Evolutionary conservation across 345 rosid species (phyloP).

Genomic region (Eucalyptus erythrocorys): DNA sequence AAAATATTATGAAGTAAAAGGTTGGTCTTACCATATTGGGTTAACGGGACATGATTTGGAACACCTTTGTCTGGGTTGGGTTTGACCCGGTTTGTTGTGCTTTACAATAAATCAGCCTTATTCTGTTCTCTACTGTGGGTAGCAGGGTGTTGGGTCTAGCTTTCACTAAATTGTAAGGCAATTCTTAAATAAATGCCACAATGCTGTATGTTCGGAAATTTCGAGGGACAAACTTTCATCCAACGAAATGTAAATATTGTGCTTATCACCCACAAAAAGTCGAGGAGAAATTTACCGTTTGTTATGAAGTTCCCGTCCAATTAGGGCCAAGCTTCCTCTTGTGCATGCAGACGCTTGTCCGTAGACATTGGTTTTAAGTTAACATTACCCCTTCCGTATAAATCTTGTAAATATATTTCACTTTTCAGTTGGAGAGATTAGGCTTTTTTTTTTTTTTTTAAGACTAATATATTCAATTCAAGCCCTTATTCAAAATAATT

Average conservation of each 20-base stretch:
- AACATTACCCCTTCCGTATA: too few species aligned
- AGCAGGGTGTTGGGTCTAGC: not conserved
- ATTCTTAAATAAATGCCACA: rapidly evolving
- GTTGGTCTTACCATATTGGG: not conserved
- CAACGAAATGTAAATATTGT: not conserved
- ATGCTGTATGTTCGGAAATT: not conserved
- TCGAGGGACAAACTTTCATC: not conserved
- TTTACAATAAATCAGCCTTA: not conserved
- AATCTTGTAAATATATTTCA: too few species aligned
- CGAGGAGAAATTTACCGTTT: not conserved
- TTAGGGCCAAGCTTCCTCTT: too few species aligned
- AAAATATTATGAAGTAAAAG: not conserved
- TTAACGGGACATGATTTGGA: not conserved
- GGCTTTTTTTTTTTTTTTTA: too few species aligned
- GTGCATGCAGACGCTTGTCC: too few species aligned
- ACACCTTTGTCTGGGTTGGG: not conserved
- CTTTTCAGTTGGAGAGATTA: too few species aligned
- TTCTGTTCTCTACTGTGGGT: rapidly evolving
- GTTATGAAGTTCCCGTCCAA: not conserved
- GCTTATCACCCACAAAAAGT: not conserved
- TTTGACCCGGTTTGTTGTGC: not conserved
- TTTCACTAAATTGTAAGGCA: too few species aligned
- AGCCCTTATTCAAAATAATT: too few species aligned
- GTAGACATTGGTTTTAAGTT: too few species aligned
- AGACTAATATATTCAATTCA: too few species aligned